A percentile compares a stretch with the other conserved stretches of the same genome.
Conservation (phyloP, 2,329 filamentous ascomycete genomes). For the Xylogone sp. region DNA sequence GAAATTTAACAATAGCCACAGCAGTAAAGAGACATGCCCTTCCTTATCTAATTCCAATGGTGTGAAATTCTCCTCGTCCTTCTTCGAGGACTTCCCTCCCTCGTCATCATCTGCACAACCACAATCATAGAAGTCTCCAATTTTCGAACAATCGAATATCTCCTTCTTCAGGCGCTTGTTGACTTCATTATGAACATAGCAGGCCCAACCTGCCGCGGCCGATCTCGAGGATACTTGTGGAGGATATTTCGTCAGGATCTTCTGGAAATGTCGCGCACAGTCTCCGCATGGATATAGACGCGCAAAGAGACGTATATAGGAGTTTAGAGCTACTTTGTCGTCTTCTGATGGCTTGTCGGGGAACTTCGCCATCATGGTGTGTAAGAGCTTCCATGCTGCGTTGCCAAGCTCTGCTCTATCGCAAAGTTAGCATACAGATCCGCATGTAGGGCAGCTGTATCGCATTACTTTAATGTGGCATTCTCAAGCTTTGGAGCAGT, state of each 20-base stretch:
- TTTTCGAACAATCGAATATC: constrained; percentile 61
- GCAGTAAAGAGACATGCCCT: constrained; percentile 16
- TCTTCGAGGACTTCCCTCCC: constrained; percentile 24
- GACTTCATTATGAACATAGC: constrained; percentile 64
- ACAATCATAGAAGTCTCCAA: constrained; percentile 70
- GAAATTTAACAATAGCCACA: not conserved
- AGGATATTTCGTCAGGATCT: constrained; percentile 57
- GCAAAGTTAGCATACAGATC: not conserved
- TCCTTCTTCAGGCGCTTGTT: constrained; percentile 61
- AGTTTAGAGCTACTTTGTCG: constrained; percentile 59
- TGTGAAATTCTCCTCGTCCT: constrained; percentile 23
- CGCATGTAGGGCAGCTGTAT: too few relatives aligned
- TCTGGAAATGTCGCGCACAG: constrained; percentile 64
- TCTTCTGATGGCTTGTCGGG: constrained; percentile 61
- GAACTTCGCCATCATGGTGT: constrained; percentile 68
- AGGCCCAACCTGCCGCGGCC: constrained; percentile 64
- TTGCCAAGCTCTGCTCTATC: constrained; percentile 55
- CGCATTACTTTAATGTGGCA: constrained; percentile 66
- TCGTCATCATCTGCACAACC: constrained; percentile 64
- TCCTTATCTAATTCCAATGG: constrained; percentile 27
- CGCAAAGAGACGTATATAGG: constrained; percentile 63
- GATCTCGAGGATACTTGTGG: constrained; percentile 62
- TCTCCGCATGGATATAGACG: constrained; percentile 70
- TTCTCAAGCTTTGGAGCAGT: constrained; percentile 82
- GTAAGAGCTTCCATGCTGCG: constrained; percentile 66